These are phyloP conservation scores for Kregervanrija delftensis DNA, from an alignment of 805 yeast genomes.

Conservation along the genomic window DNA sequence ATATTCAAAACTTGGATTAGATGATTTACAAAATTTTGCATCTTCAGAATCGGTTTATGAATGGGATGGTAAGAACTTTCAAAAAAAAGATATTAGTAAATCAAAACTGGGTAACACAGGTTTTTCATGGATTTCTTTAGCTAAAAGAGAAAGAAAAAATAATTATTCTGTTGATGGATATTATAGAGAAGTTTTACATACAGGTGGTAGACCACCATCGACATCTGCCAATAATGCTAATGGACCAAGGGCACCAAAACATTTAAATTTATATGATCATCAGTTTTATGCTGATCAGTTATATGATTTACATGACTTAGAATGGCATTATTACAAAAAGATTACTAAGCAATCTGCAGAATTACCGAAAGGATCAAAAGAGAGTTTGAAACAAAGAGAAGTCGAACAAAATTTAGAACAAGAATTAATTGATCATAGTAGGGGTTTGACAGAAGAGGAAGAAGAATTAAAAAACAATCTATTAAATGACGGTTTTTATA, in stretches of 20 bases:
- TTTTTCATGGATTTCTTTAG: constrained; percentile 75
- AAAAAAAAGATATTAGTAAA: constrained; percentile 49
- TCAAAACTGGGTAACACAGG: constrained; percentile 34
- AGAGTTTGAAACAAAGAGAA: constrained; percentile 14
- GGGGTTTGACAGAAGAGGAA: constrained; percentile 80
- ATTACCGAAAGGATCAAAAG: constrained; percentile 44
- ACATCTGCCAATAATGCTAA: constrained; percentile 25
- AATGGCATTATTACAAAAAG: constrained; percentile 69
- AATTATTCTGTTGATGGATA: constrained; percentile 86
- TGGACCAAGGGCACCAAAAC: constrained; percentile 81
- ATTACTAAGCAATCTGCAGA: constrained; percentile 60
- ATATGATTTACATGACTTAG: constrained; percentile 71
- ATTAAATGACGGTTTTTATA: constrained; percentile 60
- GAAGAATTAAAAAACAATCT: constrained; percentile 53
- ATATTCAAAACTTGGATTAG: constrained; percentile 63
- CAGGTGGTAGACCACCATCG: constrained; percentile 52
- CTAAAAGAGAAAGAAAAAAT: constrained; percentile 77
- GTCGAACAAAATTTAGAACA: constrained; percentile 44
- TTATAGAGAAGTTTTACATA: constrained; percentile 43
- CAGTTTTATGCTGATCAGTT: constrained; percentile 83
- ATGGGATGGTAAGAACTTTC: constrained; percentile 83
- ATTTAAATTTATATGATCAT: constrained; percentile 76
- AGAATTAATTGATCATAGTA: constrained; percentile 65
- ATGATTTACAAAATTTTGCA: constrained; percentile 70
- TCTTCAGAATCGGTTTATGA: constrained; percentile 63